Base-by-base conservation (phyloP, 352 stramenopile species). In the Elongisporangium senticosum region DNA sequence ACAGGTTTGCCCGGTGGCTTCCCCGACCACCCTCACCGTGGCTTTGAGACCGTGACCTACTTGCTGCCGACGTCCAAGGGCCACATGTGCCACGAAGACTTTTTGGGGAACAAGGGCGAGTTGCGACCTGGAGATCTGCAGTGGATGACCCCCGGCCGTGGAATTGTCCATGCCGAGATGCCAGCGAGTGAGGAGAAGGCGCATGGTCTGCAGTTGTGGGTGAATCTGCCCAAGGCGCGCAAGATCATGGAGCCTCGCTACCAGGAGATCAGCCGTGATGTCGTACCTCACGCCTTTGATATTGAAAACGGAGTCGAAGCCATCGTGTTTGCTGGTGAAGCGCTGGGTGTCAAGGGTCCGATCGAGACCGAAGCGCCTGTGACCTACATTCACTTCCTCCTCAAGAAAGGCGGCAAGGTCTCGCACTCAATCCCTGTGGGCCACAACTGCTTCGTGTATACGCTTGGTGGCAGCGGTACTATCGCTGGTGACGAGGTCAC, bases 1-100 rank as follows among this genome's bases (percentile, higher is more conserved):
- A 65, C 76, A 10, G 69, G 62, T 0, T 62, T 79, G 5, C 71
- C 86, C 3, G 86, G 87, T 22, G 89, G 89, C 14, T 97, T 96
- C 72, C 86, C 89, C 0, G 70, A 86, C 23, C 91, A 98, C 76
- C 86, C 87, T 20, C 91, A 98, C 71, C 71, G 87, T 51, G 90
- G 90, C 33, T 98, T 97, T 66, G 75, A 96, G 51, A 97, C 89
- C 2, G 71, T 98, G 5, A 96, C 92, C 21, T 96, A 96, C 69
- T 74, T 93, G 61, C 64, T 97, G 23, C 75, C 72, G 13, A 57
- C 63, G 17, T 77, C 69, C 51, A 72, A 90, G 61, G 90, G 92
- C 51, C 77, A 86, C 24, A 89, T 97, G 65, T 59, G 68, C 7
- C 90, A 97, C 71, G 71, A 91, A 47, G 90, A 98, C 74, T 93